phyloP scores from a whole-genome alignment of 1,139 yeast species.

The Candida freyschussii region DNA sequence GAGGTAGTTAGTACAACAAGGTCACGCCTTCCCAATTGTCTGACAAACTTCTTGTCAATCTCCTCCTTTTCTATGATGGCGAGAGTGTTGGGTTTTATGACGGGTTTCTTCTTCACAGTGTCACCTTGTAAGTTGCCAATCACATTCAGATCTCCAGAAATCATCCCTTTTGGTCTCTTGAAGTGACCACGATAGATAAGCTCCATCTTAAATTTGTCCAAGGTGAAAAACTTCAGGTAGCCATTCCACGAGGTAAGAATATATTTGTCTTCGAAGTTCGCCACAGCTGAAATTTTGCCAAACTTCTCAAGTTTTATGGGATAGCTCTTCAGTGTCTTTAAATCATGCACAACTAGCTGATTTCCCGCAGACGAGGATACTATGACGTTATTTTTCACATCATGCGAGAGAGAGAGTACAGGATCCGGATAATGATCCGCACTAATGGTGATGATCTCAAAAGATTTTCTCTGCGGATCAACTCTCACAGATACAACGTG shows the following conservation, averaged over 20 bases:
- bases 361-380: conserved; percentile 41
- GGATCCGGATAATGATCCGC: conserved; percentile 46
- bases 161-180: conserved; percentile 22
- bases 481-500: conserved; percentile 36
- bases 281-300: conserved; percentile 17
- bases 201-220: conserved; percentile 3
- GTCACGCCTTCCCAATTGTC: conserved; percentile 16
- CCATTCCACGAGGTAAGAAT: conserved; percentile 28
- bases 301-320: conserved; percentile 13
- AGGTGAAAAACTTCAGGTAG: conserved; percentile 17
- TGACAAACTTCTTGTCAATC: neutral
- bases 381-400: conserved; percentile 20
- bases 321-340: conserved; percentile 3
- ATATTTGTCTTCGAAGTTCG: conserved; percentile 15
- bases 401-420: conserved; percentile 35
- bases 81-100: conserved; percentile 19
- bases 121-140: conserved; percentile 22
- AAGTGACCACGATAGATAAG: conserved; percentile 14
- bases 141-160: conserved; percentile 20
- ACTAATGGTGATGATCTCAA: conserved; percentile 8
- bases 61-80: conserved; percentile 2
- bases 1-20: conserved; percentile 11
- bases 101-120: conserved; percentile 10
- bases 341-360: conserved; percentile 30
- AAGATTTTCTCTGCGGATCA: conserved; percentile 24